A percentile compares a stretch with the other conserved stretches of the same genome.
phyloP scores from a whole-genome alignment of 169 alveolate species.

The Eimeria necatrix region DNA sequence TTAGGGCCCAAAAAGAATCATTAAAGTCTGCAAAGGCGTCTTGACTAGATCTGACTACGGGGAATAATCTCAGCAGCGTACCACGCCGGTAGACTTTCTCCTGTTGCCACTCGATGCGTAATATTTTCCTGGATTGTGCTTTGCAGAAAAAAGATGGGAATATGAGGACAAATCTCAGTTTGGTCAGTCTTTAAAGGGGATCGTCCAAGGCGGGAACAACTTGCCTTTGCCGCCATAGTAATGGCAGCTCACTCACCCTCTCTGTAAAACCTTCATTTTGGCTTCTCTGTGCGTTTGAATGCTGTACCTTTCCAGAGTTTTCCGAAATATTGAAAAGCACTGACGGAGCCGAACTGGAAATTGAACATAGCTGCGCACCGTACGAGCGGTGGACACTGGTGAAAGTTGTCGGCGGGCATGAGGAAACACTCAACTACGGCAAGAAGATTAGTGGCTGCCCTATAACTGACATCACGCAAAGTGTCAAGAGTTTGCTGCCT shows the following conservation, averaged over 20 bases:
- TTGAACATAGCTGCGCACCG: background rate
- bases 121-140: background rate
- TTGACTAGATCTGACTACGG: background rate
- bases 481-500: conserved; percentile 13
- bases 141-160: conserved; percentile 51
- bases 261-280: background rate
- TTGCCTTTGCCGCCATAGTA: background rate
- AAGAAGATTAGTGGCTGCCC: conserved; percentile 2
- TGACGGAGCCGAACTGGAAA: background rate
- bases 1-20: no score
- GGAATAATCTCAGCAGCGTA: background rate
- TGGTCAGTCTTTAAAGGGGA: conserved; percentile 6
- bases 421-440: background rate
- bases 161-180: conserved; percentile 13
- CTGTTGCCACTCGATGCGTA: background rate
- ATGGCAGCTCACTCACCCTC: background rate
- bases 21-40: no score
- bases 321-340: background rate
- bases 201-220: no score
- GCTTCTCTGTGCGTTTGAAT: background rate
- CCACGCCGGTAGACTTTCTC: background rate
- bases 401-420: conserved; percentile 5
- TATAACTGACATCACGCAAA: background rate
- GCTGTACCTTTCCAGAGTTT: background rate
- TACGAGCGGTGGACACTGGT: conserved; percentile 34